Evolutionary conservation across 2,329 filamentous ascomycete genomes (phyloP).

Genomic region (Fonsecaea nubica): DNA sequence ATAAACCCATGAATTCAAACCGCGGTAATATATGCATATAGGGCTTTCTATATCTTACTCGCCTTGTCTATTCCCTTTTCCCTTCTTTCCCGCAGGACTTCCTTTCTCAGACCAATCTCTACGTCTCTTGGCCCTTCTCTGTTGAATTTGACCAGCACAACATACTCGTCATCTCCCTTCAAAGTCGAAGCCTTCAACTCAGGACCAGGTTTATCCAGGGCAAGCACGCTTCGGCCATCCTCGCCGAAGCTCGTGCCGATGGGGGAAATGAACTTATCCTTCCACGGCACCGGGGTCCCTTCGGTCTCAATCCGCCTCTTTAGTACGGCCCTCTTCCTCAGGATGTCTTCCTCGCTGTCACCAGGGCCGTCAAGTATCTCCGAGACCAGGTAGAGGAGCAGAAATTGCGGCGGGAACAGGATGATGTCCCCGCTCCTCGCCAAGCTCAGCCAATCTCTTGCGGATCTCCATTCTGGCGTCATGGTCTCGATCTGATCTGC

Average conservation of each 20-base stretch:
- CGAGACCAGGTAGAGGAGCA: conserved; percentile 61
- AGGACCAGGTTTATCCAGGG: conserved; percentile 61
- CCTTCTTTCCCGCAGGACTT: conserved; percentile 51
- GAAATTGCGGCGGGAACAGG: conserved; percentile 86
- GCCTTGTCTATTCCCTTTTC: conserved; percentile 17
- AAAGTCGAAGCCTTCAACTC: conserved; percentile 59
- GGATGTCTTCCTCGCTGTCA: conserved; percentile 23
- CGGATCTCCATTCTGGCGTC: conserved; percentile 76
- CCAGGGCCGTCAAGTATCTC: conserved; percentile 45
- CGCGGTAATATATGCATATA: not conserved
- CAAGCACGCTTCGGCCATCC: conserved; percentile 60
- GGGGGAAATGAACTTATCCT: conserved; percentile 56
- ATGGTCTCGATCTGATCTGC: conserved; percentile 76
- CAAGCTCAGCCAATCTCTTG: conserved; percentile 70
- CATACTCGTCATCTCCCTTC: conserved; percentile 60
- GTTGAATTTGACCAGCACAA: conserved; percentile 63
- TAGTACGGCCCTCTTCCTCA: conserved; percentile 53
- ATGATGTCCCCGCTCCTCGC: conserved; percentile 73
- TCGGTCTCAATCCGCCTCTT: conserved; percentile 53
- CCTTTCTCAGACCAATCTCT: conserved; percentile 58
- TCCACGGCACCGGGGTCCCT: conserved; percentile 50
- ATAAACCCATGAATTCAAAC: not conserved
- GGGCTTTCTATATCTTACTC: conserved; percentile 21
- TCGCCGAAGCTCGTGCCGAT: conserved; percentile 46
- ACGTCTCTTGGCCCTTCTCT: conserved; percentile 64